Evolutionary conservation across 768 basidiomycete genomes (phyloP), one percentile per base, ranked within the genome.

Genomic region (Pholiota conissans): DNA sequence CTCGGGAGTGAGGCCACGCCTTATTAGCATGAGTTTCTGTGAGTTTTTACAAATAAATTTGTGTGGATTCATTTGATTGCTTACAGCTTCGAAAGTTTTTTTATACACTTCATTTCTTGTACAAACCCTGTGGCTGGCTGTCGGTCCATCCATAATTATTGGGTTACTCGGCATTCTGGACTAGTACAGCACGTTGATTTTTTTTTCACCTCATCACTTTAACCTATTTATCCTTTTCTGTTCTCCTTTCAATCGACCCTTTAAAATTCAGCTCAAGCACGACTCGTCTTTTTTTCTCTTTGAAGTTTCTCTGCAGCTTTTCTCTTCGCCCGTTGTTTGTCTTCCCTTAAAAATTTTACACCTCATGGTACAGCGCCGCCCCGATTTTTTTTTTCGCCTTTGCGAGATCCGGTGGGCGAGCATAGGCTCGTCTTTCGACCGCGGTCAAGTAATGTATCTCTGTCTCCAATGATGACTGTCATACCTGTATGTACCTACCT

Each of bases 381-480:
- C 34, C 35, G 20, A 48, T 24, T 20, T 42, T 26, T 45, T 54
- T 28, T 28, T 55, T 37, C 29, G 56, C 52, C 49, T 52, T 59
- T 42, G 56, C 39, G 52, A 55, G 40, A 61, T 26, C 26, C 34
- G 34, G 18, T 27, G 52, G 10, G 50, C 42, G 40, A 59, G 61
- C 61, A 56, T 30, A 62, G 63, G 61, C 61, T 59, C 48, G 58
- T 30, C 48, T 40, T 39, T 30, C 32, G 52, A 52, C 49, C 52
- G 27, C 52, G 16, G 24, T 24, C 32, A 61, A 54, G 57, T 62
- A 62, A 49, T 62, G 58, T 62, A 62, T 49, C 59, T 49, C 54
- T 48, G 29, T 55, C 52, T n/a, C n/a, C n/a, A 34, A 39, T 55
- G 53, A 55, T 46, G 29, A 47, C 54, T 18, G 42, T 18, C 54